These are phyloP conservation scores for Podosphaera xanthii DNA, from an alignment of 2,329 filamentous ascomycete species.

Conservation along the genomic window DNA sequence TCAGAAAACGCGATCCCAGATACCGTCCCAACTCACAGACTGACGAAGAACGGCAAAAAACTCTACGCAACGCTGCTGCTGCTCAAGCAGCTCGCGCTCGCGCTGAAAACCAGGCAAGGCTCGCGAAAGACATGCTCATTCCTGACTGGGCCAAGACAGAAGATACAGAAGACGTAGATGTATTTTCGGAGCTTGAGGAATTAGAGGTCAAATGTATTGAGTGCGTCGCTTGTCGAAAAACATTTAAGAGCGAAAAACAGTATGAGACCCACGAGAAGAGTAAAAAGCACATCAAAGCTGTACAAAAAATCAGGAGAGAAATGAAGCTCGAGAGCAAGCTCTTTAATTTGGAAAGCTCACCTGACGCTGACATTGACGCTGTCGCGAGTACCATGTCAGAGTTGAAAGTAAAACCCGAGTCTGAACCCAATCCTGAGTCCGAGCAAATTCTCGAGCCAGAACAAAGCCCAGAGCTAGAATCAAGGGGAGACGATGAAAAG, in stretches of 20 bases:
- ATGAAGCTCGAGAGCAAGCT: conserved; percentile 62
- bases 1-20: conserved; percentile 74
- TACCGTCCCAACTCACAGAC: conserved; percentile 57
- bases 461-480: neutral
- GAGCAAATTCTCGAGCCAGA: neutral
- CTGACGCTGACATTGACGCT: neutral
- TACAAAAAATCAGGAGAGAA: conserved; percentile 55
- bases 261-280: conserved; percentile 82
- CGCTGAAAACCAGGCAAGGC: conserved; percentile 56
- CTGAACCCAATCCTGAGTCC: neutral
- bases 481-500: neutral
- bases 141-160: conserved; percentile 58
- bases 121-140: conserved; percentile 32
- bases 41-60: conserved; percentile 59
- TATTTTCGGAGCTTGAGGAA: conserved; percentile 33
- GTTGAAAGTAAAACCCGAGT: conserved; percentile 1
- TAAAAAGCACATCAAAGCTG: conserved; percentile 81
- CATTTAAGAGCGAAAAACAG: conserved; percentile 80
- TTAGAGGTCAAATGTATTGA: conserved; percentile 36
- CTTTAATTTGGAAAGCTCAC: conserved; percentile 23
- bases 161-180: conserved; percentile 24
- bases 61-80: conserved; percentile 52
- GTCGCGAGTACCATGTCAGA: neutral
- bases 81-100: conserved; percentile 68
- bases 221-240: conserved; percentile 57